Base-by-base conservation (phyloP, 495 filamentous ascomycete genomes). In the Aspergillus leporis region DNA sequence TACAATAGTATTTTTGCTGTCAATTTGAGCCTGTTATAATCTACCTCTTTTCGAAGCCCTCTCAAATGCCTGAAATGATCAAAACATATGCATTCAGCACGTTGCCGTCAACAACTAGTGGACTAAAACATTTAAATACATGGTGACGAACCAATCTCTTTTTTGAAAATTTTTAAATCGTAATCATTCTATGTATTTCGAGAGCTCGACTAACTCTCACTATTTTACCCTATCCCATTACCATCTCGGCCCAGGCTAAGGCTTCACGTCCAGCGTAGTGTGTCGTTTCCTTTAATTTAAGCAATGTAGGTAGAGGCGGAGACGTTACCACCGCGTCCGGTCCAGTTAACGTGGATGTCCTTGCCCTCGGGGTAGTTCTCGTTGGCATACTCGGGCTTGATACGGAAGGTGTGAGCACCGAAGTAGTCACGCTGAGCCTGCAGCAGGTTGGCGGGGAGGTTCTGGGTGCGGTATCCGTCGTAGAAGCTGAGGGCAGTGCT, bases 351-450 rank as follows among this genome's bases (percentile, higher is more conserved):
- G 83, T 98, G 94, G 73, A 94, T 93, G 73, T 98, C 86, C 80
- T 91, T 82, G 73, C 87, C 91, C 72, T 84, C 87, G 58, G 88
- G 88, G 82, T 93, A 93, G 78, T 90, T 93, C 43, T 79, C 85
- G 72, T 67, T 93, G 64, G 92, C 93, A 65, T 65, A 74, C 79
- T 97, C 90, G 43, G 94, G 91, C 90, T 97, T 97, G 83, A 97
- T 88, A 68, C 83, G 82, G 91, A 98, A 98, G 59, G 95, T 98
- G 88, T 98, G 94, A 55, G 94, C 94, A 75, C 94, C 88, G 72
- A 98, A 98, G 88, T 98, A 98, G 76, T 98, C 94, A 80, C 94
- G 88, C 83, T 98, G 94, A 38, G 95, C 94, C 81, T 98, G 94
- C 63, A 98, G 83, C 56, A 98, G 82, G 86, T 98, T 98, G 81